These are phyloP conservation scores for Stagonosporopsis rhizophila DNA, from an alignment of 2,329 filamentous ascomycete species.

Conservation along the genomic window DNA sequence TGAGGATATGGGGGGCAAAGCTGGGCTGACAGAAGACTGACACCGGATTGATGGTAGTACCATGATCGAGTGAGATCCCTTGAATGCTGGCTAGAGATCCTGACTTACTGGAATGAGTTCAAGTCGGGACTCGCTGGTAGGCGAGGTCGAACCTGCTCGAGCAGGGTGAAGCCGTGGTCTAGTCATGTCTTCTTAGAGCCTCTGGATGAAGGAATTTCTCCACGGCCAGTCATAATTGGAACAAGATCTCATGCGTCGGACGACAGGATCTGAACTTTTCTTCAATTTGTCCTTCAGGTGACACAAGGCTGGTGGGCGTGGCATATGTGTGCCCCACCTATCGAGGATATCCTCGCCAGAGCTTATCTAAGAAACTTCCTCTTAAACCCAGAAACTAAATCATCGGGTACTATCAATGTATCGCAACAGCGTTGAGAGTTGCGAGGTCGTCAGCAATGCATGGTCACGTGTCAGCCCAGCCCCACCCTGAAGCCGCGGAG, in stretches of 20 bases:
- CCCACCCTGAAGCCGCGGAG: conserved; percentile 6
- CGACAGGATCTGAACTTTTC: neutral
- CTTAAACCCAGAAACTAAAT: neutral
- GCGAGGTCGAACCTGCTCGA: neutral
- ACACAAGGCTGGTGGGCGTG: neutral
- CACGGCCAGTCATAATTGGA: too few relatives aligned
- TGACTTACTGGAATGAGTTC: neutral
- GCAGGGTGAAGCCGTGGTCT: neutral
- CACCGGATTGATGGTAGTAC: neutral
- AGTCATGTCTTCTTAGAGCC: neutral
- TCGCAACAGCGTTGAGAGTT: neutral
- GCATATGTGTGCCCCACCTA: neutral
- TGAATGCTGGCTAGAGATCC: neutral
- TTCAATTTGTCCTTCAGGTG: neutral
- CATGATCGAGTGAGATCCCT: neutral
- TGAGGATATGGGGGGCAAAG: neutral
- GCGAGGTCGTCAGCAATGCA: neutral
- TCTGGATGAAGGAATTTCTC: neutral
- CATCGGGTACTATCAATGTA: neutral
- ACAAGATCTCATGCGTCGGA: neutral
- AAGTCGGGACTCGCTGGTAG: neutral
- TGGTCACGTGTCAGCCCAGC: conserved; percentile 3
- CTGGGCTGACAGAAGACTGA: neutral
- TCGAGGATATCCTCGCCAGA: neutral
- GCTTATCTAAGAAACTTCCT: neutral